Evolutionary conservation across 805 yeast genomes (phyloP).

Genomic region (Barnettozyma populi): DNA sequence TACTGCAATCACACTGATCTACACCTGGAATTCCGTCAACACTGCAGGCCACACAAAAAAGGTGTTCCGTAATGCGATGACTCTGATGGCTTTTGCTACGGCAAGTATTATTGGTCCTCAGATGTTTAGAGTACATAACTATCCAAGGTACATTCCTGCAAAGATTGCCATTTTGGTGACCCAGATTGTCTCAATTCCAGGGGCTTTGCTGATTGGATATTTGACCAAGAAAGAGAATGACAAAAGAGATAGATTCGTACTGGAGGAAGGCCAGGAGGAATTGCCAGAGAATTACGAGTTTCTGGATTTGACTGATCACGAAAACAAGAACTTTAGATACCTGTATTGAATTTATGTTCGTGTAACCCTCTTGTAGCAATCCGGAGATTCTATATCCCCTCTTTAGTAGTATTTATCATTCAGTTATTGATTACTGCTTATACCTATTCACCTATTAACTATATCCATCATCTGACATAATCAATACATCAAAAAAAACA

Average conservation of each 20-base stretch:
- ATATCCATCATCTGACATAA: background rate
- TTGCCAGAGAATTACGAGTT: conserved; percentile 3
- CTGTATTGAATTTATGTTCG: conserved; percentile 7
- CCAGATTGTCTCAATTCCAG: conserved; percentile 38
- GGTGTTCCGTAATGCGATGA: conserved; percentile 42
- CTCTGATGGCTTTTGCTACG: conserved; percentile 47
- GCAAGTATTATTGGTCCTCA: conserved; percentile 60
- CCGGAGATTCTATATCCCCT: no score
- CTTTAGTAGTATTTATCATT: no score
- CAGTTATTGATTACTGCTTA: no score
- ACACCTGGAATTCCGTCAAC: conserved; percentile 52
- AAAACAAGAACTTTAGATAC: conserved; percentile 9
- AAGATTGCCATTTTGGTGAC: conserved; percentile 50
- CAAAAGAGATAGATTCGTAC: conserved; percentile 32
- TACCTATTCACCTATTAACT: no score
- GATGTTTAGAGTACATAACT: conserved; percentile 41
- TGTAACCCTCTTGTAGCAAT: no score
- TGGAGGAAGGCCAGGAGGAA: background rate
- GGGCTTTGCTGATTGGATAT: conserved; percentile 35
- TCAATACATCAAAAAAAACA: background rate
- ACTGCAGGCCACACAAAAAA: conserved; percentile 57
- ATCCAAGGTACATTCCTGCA: conserved; percentile 53
- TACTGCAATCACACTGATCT: conserved; percentile 47
- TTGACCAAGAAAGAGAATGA: conserved; percentile 42
- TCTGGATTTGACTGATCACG: conserved; percentile 7